A percentile compares a stretch with the other conserved stretches of the same genome.
phyloP scores from a whole-genome alignment of 495 filamentous ascomycete species.

The Talaromyces stipitatus region DNA sequence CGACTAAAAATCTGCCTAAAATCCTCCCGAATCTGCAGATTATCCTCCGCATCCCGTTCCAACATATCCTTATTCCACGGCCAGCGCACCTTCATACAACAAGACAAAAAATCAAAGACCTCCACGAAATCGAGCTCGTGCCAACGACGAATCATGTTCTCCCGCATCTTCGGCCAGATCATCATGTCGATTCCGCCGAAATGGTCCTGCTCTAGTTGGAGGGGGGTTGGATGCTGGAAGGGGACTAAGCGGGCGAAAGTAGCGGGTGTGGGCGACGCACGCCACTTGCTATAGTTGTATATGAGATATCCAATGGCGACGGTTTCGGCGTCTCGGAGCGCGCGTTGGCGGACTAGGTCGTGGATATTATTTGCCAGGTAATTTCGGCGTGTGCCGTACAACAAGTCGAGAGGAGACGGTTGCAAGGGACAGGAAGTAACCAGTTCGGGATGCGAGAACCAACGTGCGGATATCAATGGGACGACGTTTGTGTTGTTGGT shows the following conservation, averaged over 20 bases:
- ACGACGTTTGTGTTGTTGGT: slow-evolving; percentile 5
- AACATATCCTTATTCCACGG: slow-evolving; percentile 21
- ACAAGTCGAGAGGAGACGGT: slow-evolving; percentile 17
- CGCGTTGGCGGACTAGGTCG: slow-evolving; percentile 10
- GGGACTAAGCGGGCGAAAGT: slow-evolving; percentile 11
- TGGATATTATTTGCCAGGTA: slow-evolving; percentile 20
- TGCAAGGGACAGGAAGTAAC: slow-evolving; percentile 15
- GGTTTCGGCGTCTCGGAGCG: slow-evolving; percentile 20
- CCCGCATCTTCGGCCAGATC: slow-evolving; percentile 15
- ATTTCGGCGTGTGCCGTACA: slow-evolving; percentile 23
- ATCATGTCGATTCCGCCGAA: slow-evolving; percentile 14
- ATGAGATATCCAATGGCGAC: slow-evolving; percentile 15
- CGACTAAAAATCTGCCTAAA: slow-evolving; percentile 20
- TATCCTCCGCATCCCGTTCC: slow-evolving; percentile 17
- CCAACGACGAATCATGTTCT: slow-evolving; percentile 19
- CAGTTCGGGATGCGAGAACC: slow-evolving; percentile 12
- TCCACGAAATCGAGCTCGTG: slow-evolving; percentile 13
- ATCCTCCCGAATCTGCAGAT: slow-evolving; percentile 11
- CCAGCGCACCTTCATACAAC: slow-evolving; percentile 23
- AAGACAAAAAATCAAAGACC: slow-evolving; percentile 18
- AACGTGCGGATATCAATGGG: slow-evolving; percentile 5
- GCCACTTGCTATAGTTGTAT: slow-evolving; percentile 19
- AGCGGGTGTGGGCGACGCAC: slow-evolving; percentile 14
- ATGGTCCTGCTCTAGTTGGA: slow-evolving; percentile 16
- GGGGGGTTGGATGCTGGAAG: slow-evolving; percentile 12